Conservation (phyloP, 2,329 filamentous ascomycete genomes). For the Aspergillus sp. region DNA sequence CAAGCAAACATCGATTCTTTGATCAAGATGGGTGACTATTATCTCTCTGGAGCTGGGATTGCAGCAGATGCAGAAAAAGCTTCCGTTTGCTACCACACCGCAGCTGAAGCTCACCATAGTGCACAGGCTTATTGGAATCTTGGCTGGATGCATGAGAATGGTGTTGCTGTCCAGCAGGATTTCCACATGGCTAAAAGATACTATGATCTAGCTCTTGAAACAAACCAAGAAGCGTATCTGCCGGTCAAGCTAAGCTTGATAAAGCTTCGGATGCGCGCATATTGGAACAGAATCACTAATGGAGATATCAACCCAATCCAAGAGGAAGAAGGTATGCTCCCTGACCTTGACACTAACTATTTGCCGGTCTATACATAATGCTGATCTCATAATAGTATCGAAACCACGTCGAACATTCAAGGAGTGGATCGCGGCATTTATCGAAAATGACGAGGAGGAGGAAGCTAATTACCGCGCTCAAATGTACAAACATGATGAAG, state of each 20-base stretch:
- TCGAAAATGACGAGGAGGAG: slow-evolving; percentile 65
- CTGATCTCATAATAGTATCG: slow-evolving; percentile 48
- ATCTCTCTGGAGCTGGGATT: slow-evolving; percentile 75
- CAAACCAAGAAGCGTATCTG: slow-evolving; percentile 88
- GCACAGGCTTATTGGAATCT: slow-evolving; percentile 96
- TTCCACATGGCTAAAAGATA: slow-evolving; percentile 96
- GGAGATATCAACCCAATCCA: slow-evolving; percentile 90
- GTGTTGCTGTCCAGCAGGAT: slow-evolving; percentile 85
- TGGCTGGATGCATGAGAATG: slow-evolving; percentile 99
- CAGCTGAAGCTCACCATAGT: slow-evolving; percentile 84
- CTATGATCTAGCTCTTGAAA: slow-evolving; percentile 87
- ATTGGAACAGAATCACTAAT: slow-evolving; percentile 89
- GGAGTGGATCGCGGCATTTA: slow-evolving; percentile 84
- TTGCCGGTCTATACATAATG: not conserved
- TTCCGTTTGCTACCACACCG: slow-evolving; percentile 85
- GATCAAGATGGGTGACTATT: slow-evolving; percentile 98
- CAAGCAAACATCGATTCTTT: slow-evolving; percentile 90
- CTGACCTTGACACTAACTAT: not conserved
- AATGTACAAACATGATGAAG: slow-evolving; percentile 35
- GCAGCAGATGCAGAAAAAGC: slow-evolving; percentile 74
- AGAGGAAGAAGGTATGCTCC: slow-evolving; percentile 72
- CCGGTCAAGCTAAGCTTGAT: slow-evolving; percentile 85
- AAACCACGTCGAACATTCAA: slow-evolving; percentile 71
- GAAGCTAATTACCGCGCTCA: slow-evolving; percentile 59
- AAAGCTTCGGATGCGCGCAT: slow-evolving; percentile 78